Conservation (phyloP, 768 basidiomycete species). For the Agaricus blazei region DNA sequence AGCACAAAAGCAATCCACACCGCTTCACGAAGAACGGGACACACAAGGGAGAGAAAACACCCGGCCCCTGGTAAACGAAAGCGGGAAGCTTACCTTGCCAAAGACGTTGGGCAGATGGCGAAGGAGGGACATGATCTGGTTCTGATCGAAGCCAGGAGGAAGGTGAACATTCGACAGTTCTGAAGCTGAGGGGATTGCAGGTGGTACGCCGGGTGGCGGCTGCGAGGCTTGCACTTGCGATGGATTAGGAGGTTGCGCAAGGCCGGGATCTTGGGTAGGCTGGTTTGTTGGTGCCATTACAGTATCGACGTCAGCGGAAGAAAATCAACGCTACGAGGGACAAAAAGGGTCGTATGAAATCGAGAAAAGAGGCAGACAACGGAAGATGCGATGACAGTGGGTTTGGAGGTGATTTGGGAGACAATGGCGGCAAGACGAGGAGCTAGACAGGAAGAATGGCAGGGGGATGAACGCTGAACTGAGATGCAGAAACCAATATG, state of each 20-base stretch:
- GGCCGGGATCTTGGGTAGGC: slow-evolving; percentile 31
- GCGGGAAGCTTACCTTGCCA: slow-evolving; percentile 42
- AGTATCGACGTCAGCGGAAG: not conserved
- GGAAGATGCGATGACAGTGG: not conserved
- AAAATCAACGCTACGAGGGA: not conserved
- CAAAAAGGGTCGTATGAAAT: not conserved
- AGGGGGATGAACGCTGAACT: not conserved
- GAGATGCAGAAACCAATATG: not conserved
- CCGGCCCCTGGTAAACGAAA: not conserved
- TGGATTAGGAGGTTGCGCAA: slow-evolving; percentile 28
- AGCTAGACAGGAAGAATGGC: not conserved
- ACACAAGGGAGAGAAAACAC: slow-evolving; percentile 11
- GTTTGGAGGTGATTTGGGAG: not conserved
- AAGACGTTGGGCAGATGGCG: slow-evolving; percentile 51
- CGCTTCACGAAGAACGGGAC: slow-evolving; percentile 15
- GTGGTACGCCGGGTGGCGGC: slow-evolving; percentile 17
- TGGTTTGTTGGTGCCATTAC: slow-evolving; percentile 33
- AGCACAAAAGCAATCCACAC: not conserved
- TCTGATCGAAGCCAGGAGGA: slow-evolving; percentile 36
- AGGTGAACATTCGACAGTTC: slow-evolving; percentile 23
- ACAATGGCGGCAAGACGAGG: not conserved
- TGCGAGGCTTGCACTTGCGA: slow-evolving; percentile 24
- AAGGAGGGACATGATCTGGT: slow-evolving; percentile 56
- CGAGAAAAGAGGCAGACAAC: not conserved
- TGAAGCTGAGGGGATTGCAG: slow-evolving; percentile 19